Evolutionary conservation across 768 basidiomycete genomes (phyloP).

Genomic region (Boletus sp.): DNA sequence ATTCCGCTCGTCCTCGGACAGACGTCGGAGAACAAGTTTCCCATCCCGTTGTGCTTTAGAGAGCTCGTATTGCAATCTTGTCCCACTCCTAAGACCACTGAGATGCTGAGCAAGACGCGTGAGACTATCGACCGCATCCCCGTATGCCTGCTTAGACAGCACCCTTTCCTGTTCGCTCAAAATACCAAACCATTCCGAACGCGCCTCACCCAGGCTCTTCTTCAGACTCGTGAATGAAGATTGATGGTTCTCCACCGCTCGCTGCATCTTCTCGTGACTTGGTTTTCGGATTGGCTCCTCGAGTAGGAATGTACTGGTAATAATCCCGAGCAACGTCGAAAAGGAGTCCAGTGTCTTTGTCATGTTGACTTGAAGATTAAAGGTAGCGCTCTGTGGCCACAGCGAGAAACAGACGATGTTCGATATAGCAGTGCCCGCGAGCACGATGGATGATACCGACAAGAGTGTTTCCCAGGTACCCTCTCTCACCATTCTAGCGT

Average conservation of each 20-base stretch:
- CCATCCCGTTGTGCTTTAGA: slow-evolving; percentile 54
- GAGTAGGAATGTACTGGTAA: slow-evolving; percentile 83
- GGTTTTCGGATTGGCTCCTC: slow-evolving; percentile 59
- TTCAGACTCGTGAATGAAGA: slow-evolving; percentile 87
- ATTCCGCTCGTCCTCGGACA: slow-evolving; percentile 14
- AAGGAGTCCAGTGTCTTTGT: slow-evolving; percentile 84
- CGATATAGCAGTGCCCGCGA: slow-evolving; percentile 71
- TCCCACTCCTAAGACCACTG: slow-evolving; percentile 83
- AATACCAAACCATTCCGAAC: slow-evolving; percentile 67
- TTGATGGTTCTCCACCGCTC: slow-evolving; percentile 82
- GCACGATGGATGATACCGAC: slow-evolving; percentile 72
- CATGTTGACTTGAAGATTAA: slow-evolving; percentile 81
- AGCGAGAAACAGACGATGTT: slow-evolving; percentile 81
- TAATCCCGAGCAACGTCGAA: slow-evolving; percentile 75
- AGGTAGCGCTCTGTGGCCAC: slow-evolving; percentile 84
- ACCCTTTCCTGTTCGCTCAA: slow-evolving; percentile 23
- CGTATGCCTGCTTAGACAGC: slow-evolving; percentile 59
- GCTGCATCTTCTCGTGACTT: slow-evolving; percentile 62
- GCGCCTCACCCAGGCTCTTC: slow-evolving; percentile 81
- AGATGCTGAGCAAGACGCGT: slow-evolving; percentile 92
- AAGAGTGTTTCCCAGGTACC: slow-evolving; percentile 75
- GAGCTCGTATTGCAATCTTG: slow-evolving; percentile 78
- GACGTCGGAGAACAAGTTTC: slow-evolving; percentile 36
- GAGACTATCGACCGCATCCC: slow-evolving; percentile 82
- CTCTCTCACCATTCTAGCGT: slow-evolving; percentile 74